phyloP scores from a whole-genome alignment of 1,284 basidiomycete genomes.

The Ceratobasidium sp. region DNA sequence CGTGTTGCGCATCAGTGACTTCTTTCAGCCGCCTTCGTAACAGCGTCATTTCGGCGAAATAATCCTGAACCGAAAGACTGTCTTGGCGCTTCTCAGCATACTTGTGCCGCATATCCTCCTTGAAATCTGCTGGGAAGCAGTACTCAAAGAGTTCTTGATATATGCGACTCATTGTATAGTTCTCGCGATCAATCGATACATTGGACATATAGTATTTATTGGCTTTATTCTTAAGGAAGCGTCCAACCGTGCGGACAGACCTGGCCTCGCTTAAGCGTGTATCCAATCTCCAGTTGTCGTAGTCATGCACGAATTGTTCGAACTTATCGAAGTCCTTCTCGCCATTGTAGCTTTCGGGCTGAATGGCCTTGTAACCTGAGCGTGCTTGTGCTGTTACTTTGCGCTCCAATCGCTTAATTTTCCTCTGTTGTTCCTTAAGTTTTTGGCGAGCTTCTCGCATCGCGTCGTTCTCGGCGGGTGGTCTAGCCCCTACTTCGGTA shows the following conservation, averaged over 20 bases:
- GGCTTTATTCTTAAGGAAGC: conserved; percentile 24
- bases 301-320: conserved; percentile 21
- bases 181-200: neutral
- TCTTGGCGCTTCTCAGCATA: conserved; percentile 49
- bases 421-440: neutral
- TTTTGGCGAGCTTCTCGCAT: neutral
- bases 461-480: neutral
- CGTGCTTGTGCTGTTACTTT: neutral
- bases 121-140: conserved; percentile 62
- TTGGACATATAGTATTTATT: neutral
- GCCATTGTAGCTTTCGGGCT: conserved; percentile 8
- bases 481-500: too few species aligned
- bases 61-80: conserved; percentile 50
- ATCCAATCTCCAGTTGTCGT: conserved; percentile 20
- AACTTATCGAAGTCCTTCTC: conserved; percentile 20
- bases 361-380: neutral
- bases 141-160: conserved; percentile 58
- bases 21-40: neutral
- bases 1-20: neutral
- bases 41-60: conserved; percentile 35
- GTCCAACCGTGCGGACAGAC: neutral
- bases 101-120: conserved; percentile 50
- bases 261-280: neutral
- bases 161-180: conserved; percentile 1
- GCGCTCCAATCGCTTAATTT: too few species aligned